Base-by-base conservation (phyloP, 495 filamentous ascomycete genomes). In the Talaromyces ruber region DNA sequence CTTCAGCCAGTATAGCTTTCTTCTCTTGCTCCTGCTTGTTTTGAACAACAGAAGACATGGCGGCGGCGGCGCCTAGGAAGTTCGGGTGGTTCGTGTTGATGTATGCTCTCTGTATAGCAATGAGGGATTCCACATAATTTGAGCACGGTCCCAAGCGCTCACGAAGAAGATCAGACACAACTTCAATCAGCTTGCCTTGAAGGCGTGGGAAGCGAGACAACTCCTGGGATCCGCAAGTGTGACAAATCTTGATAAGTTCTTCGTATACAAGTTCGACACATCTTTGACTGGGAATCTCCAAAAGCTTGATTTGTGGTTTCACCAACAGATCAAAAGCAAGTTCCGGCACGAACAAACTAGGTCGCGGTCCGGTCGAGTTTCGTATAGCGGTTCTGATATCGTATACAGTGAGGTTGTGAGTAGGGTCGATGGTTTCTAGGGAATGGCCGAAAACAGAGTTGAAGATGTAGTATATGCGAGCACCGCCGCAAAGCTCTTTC, bases 71-170 rank as follows among this genome's bases (percentile, higher is more conserved):
- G 50, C 94, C 95, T 22, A 97, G 84, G 79, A 99, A 99, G 68
- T 99, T 99, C 32, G 94, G 94, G 67, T 99, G 94, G 70, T 99
- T 99, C 45, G 94, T 99, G 74, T 99, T 99, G 74, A 99, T 97
- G 72, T 99, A 99, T 16, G 94, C 94, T 62, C 94, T 83, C 74
- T 99, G 94, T 32, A 99, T 99, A 11, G 93, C 87, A 47, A 98
- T 99, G 43, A 99, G 82, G 24, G 92, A 97, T 70, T 96, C 94
- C 5, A 99, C 94, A 67, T 99, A 99, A 26, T 69, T 77, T 6
- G 93, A 93, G 58, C 89, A 85, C 16, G 94, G 94, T 1, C 95
- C 93, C 28, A 98, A 77, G 47, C 92, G 84, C 73, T 99, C 94
- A 54, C 94, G 86, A 53, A 99, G 84, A 51, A 99, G 86, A 70